Base-by-base conservation (phyloP, 2,329 filamentous ascomycete species). In the Venturia nashicola region DNA sequence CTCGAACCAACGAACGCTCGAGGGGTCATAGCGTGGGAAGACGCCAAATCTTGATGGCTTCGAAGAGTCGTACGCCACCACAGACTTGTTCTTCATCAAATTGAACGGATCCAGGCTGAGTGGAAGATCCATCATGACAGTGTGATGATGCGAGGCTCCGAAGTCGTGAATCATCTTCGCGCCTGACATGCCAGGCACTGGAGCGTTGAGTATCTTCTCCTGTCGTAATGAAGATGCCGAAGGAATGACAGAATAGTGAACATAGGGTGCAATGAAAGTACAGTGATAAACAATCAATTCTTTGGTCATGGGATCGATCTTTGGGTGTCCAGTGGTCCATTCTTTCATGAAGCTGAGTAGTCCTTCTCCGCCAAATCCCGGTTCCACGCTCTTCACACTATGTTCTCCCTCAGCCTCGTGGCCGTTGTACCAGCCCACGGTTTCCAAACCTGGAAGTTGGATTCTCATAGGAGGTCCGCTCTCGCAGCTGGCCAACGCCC, bases 121-220 rank as follows among this genome's bases (percentile, higher is more conserved):
- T 0, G 87, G 87, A 11, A 89, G 76, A 68, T 90, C 87, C 74
- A 90, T 80, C 64, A 90, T 87, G 44, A 89, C 75, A 0, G 86
- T 88, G 68, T 88, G 80, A 5, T 70, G 72, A 5, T 75, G 78
- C 1, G 86, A 87, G 1, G 86, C 86, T 16, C 87, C 87, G 72
- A 89, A 90, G 71, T 90, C 87, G 70, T 90, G 87, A 86, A 90
- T 90, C 81, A 90, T 86, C 70, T 86, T 88, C 1, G 86, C 83
- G 1, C 82, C 82, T 4, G 77, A 76, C 34, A 89, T 78, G 0
- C 86, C 86, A 0, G 85, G 81, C 0, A 90, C 78, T 0, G 84
- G 76, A 7, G 77, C 74, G 67, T 84, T 83, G 64, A 87, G 74
- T 59, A 77, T 68, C 61, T 68, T 73, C 20, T 40, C 27, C 20